Evolutionary conservation across 495 filamentous ascomycete genomes (phyloP).

Genomic region (Emericellopsis terricola): DNA sequence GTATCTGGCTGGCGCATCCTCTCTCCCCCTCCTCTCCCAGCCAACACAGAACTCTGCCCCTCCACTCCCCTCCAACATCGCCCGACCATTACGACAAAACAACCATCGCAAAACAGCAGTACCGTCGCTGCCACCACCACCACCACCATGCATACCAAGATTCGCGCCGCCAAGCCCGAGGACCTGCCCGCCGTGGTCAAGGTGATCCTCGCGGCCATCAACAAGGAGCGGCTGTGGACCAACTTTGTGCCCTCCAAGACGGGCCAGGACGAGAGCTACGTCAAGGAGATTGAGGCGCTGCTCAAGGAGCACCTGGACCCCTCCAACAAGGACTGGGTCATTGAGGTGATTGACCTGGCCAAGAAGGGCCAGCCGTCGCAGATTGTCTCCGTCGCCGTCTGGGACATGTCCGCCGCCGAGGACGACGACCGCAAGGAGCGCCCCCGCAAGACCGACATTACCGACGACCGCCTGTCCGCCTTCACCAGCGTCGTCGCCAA

Average conservation of each 20-base stretch:
- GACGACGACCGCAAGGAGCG: background rate
- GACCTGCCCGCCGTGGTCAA: background rate
- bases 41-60: no score
- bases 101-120: no score
- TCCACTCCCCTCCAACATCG: no score
- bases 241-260: background rate
- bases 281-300: background rate
- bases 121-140: no score
- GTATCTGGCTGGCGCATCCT: no score
- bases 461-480: background rate
- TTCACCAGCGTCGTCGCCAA: background rate
- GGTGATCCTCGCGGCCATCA: background rate
- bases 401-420: background rate
- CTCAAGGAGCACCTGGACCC: background rate
- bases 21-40: no score
- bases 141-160: background rate
- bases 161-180: background rate
- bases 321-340: background rate
- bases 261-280: background rate
- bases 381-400: background rate
- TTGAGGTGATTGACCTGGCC: background rate
- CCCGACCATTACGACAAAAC: no score
- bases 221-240: background rate
- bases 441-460: background rate
- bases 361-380: background rate